These are phyloP conservation scores for Monilinia vaccinii-corymbosi DNA, from an alignment of 2,329 filamentous ascomycete species.

Conservation along the genomic window DNA sequence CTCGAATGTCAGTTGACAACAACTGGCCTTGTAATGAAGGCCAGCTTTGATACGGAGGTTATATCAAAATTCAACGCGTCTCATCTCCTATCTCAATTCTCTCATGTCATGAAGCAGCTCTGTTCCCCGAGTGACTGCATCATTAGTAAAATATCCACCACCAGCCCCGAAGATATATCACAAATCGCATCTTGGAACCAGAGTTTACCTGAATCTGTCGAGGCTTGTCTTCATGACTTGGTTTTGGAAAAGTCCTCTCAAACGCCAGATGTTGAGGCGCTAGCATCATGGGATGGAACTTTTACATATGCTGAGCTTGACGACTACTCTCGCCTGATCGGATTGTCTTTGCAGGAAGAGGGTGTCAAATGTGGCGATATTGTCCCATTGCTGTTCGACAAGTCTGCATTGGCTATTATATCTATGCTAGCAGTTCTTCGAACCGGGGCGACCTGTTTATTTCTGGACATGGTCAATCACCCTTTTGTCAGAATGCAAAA, in stretches of 20 bases:
- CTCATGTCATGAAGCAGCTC: neutral
- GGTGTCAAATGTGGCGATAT: neutral
- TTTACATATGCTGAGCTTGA: neutral
- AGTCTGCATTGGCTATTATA: slow-evolving; percentile 20
- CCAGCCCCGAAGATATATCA: neutral
- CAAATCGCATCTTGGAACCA: neutral
- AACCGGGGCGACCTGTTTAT: slow-evolving; percentile 12
- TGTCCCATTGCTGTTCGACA: slow-evolving; percentile 19
- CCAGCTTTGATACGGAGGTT: slow-evolving; percentile 6
- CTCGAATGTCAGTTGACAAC: neutral
- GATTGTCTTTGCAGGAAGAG: neutral
- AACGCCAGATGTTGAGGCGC: neutral
- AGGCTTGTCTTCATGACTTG: neutral
- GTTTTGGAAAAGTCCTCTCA: neutral
- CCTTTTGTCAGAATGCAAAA: neutral
- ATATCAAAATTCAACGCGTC: slow-evolving; percentile 7
- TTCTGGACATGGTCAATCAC: neutral
- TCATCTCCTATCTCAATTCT: slow-evolving; percentile 9
- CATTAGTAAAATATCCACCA: neutral
- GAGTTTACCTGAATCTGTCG: neutral
- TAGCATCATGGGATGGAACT: neutral
- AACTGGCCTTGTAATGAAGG: neutral
- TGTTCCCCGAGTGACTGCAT: neutral
- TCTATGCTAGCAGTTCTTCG: slow-evolving; percentile 23
- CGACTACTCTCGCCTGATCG: neutral